Evolutionary conservation across 139 green algal genomes (phyloP).

Genomic region (Trebouxia sp.): DNA sequence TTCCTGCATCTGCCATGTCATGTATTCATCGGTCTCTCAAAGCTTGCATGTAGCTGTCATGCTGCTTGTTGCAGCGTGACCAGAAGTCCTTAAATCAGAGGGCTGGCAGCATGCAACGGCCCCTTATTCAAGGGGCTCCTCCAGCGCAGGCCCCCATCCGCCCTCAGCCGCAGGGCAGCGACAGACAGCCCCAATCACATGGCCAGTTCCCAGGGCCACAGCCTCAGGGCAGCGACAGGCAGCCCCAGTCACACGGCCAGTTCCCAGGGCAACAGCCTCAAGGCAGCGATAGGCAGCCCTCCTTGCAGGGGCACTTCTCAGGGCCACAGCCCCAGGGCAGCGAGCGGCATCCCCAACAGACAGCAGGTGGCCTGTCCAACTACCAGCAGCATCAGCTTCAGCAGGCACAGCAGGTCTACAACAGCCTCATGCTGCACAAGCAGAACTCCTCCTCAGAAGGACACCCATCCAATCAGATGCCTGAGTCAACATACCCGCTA

Average conservation of each 20-base stretch:
- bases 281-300: neutral
- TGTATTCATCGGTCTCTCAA: no score
- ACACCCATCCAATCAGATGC: neutral
- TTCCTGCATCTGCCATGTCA: no score
- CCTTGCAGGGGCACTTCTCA: neutral
- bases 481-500: neutral
- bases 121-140: no score
- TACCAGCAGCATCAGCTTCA: conserved; percentile 10
- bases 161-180: neutral
- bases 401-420: conserved; percentile 22
- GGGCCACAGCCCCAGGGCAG: neutral
- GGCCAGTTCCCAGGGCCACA: neutral
- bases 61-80: neutral
- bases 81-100: conserved; percentile 9
- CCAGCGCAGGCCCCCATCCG: neutral
- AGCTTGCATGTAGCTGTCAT: no score
- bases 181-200: conserved; percentile 3
- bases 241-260: no score
- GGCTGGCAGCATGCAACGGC: neutral
- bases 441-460: neutral
- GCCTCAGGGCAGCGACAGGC: conserved; percentile 7
- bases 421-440: conserved; percentile 5
- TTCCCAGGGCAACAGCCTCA: no score
- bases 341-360: neutral
- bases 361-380: neutral